Evolutionary conservation across 2,329 filamentous ascomycete species (phyloP), one percentile per base, ranked within the genome.

Genomic region (Talaromyces sp.): DNA sequence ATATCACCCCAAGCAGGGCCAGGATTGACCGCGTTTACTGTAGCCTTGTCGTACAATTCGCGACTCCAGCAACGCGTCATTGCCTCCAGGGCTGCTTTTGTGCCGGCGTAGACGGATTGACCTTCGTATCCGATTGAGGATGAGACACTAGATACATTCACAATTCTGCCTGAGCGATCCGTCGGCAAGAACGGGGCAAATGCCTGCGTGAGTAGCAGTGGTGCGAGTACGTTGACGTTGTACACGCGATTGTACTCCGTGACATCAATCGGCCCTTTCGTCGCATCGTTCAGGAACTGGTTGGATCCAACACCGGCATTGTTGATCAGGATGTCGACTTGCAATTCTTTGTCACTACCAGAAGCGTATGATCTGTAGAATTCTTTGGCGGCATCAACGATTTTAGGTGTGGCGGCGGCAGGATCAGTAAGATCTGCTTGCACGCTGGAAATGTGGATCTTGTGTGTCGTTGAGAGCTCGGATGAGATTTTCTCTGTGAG

Each of bases 321-420:
- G 84, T 96, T 96, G 81, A 96, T 82, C 60, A 96, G 81, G 67
- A 96, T 91, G 78, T 96, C 91, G 72, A 96, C 84, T 72, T 89
- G 87, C 73, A 92, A 85, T 65, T 81, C 80, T 31, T 61, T 58
- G 65, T 77, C 73, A 4, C 69, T 70, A 0, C 56, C 70, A 19
- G 41, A 2, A n/a, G 57, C 70, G 72, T 87, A 81, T 10, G 66
- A 64, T 37, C 66, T 65, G 60, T 68, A 69, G 43, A 68, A 61
- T 68, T 85, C 82, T 69, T 85, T 83, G 6, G 87, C 83, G 0
- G 83, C 82, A 22, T 80, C 77, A 69, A 93, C 76, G 60, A 92
- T 82, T 52, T 84, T 69, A 1, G 70, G 78, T 3, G 82, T 79
- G 2, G 88, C 87, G 1, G 87, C 87, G 8, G 82, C 82, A 39